Base-by-base conservation (phyloP, 352 stramenopile genomes). In the Phytophthora multivora region DNA sequence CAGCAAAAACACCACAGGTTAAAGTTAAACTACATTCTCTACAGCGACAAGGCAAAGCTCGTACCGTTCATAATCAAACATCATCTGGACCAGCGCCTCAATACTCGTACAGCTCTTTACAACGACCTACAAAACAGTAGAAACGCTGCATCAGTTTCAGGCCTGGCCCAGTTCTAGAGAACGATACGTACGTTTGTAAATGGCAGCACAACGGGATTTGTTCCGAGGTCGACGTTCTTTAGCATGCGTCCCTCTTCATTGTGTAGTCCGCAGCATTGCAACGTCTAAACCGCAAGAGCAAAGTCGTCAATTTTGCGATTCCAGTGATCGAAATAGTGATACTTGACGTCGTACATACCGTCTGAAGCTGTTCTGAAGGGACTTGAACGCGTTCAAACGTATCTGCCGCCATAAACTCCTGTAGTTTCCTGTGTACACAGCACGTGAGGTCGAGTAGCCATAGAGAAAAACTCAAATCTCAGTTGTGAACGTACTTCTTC, bases 41-140 rank as follows among this genome's bases (percentile, higher is more conserved):
- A 13, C 35, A 40, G 4, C 13, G 4, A 55, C 36, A 31, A 52
- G 21, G 15, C 5, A 38, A 39, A 12, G 26, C 39, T 40, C 51
- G 15, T 71, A 81, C 77, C 66, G 66, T 46, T 91, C 85, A 38
- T 91, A 93, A 53, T 91, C 82, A 36, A 89, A 91, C 82, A 93
- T 90, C 66, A 80, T 89, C n/a, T 81, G 61, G 3, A 91, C 72
- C 10, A 93, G 61, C 11, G 59, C 53, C 39, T 90, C 77, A 21
- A 93, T 71, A n/a, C 62, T 71, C n/a, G 61, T 59, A 50, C 80
- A 93, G 45, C 79, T 90, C 40, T 89, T 73, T 2, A 74, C 67
- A 23, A 91, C 80, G 13, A 89, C 71, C 80, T 90, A 26, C 1
- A 12, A 9, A 50, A 0, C 4, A 15, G 52, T 7, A 45, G 38